A percentile compares a stretch with the other conserved stretches of the same genome.
These are phyloP conservation scores for Pyrenophora seminiperda DNA, from an alignment of 2,329 filamentous ascomycete genomes.

Conservation along the genomic window DNA sequence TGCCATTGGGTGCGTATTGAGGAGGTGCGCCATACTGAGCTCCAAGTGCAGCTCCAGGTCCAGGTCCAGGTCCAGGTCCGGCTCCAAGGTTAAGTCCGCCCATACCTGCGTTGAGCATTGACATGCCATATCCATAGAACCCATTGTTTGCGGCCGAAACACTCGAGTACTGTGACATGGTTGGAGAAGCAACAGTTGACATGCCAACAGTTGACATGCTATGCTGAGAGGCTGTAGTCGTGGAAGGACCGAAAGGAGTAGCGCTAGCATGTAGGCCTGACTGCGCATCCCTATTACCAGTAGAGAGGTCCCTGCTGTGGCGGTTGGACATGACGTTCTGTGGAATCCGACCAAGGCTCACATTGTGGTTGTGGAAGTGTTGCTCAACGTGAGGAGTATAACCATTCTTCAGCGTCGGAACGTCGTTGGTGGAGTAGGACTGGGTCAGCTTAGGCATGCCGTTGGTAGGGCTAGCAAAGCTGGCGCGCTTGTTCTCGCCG, in stretches of 20 bases:
- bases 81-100: conserved; percentile 59
- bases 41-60: conserved; percentile 38
- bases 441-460: conserved; percentile 77
- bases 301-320: conserved; percentile 74
- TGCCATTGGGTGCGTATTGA: conserved; percentile 28
- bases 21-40: conserved; percentile 48
- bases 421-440: conserved; percentile 88
- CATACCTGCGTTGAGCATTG: conserved; percentile 71
- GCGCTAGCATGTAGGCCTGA: conserved; percentile 81
- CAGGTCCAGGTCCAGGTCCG: conserved; percentile 1
- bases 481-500: conserved; percentile 52
- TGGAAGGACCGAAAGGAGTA: conserved; percentile 73
- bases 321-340: conserved; percentile 67
- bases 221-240: conserved; percentile 45
- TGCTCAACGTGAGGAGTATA: conserved; percentile 62
- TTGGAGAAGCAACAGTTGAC: conserved; percentile 37
- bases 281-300: conserved; percentile 57
- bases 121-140: conserved; percentile 62
- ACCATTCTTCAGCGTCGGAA: conserved; percentile 78
- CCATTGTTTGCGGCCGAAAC: conserved; percentile 28
- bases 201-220: conserved; percentile 32
- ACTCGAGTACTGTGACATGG: conserved; percentile 42
- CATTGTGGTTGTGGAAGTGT: conserved; percentile 73
- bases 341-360: conserved; percentile 79
- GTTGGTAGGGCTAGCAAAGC: conserved; percentile 61